Evolutionary conservation across 208 protist species (phyloP), one percentile per base, ranked within the genome.

Genomic region (Borovskyia barvae): DNA sequence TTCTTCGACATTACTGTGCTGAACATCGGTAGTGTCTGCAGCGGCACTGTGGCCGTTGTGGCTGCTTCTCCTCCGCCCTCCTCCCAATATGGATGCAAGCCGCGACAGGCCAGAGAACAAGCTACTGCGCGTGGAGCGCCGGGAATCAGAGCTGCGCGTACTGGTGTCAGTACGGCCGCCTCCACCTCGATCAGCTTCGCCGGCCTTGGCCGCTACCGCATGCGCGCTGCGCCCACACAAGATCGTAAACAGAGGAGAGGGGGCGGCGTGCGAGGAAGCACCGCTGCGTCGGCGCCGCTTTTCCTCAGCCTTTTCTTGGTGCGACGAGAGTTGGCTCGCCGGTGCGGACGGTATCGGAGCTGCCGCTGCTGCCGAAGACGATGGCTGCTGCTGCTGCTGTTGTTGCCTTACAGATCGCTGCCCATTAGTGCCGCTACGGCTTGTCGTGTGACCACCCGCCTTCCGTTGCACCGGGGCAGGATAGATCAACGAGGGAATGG

Each of bases 21-120:
- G n/a, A n/a, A n/a, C n/a, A n/a, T n/a, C n/a, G n/a, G n/a, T n/a
- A n/a, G n/a, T n/a, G n/a, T n/a, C n/a, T n/a, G n/a, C n/a, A n/a
- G n/a, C n/a, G n/a, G n/a, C n/a, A n/a, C n/a, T n/a, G n/a, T n/a
- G n/a, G n/a, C n/a, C n/a, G n/a, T n/a, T n/a, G n/a, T n/a, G n/a
- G n/a, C n/a, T n/a, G n/a, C n/a, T n/a, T n/a, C n/a, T n/a, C n/a
- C n/a, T n/a, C n/a, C n/a, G n/a, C n/a, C n/a, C n/a, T n/a, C n/a
- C n/a, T n/a, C n/a, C n/a, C n/a, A 62, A 29, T 22, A 42, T 25
- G 6, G 64, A 62, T 11, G 48, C 50, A n/a, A 68, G 3, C 1
- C 62, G 62, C 6, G 62, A 60, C 11, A 60, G 45, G 37, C 52
- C 52, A 3, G 62, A 54, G 22, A 46, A 26, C 36, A 54, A 1